These are phyloP conservation scores for Penicillium sp. DNA, from an alignment of 2,329 filamentous ascomycete genomes.

Conservation along the genomic window DNA sequence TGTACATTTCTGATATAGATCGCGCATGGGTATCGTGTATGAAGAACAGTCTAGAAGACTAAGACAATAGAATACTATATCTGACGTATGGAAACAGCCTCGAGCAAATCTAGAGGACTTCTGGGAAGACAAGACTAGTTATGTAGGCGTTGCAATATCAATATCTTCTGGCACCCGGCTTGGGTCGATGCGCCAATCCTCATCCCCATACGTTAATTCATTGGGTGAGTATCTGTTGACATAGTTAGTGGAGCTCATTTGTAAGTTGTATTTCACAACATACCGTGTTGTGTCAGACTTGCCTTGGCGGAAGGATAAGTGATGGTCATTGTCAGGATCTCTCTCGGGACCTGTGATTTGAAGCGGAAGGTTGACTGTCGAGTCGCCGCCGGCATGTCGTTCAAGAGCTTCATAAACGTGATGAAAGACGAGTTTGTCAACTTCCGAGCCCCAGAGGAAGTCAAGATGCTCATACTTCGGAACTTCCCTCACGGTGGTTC, in stretches of 20 bases:
- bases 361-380: constrained; percentile 8
- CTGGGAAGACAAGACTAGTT: background rate
- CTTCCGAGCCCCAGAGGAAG: constrained; percentile 88
- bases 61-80: background rate
- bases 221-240: background rate
- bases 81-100: background rate
- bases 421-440: constrained; percentile 78
- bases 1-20: background rate
- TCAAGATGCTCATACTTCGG: constrained; percentile 95
- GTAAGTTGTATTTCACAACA: background rate
- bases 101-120: background rate
- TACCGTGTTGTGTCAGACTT: background rate
- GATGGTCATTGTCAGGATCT: background rate
- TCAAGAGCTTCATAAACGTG: constrained; percentile 88
- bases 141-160: constrained; percentile 9
- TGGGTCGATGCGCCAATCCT: constrained; percentile 13
- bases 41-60: background rate
- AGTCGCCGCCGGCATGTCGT: constrained; percentile 45
- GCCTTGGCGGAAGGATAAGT: background rate
- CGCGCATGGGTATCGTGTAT: constrained; percentile 2
- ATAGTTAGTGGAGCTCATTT: background rate
- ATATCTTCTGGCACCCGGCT: constrained; percentile 12
- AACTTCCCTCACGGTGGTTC: constrained; percentile 82
- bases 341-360: constrained; percentile 3
- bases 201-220: constrained; percentile 3